A percentile compares a stretch with the other conserved stretches of the same genome.
Evolutionary conservation across 805 yeast species (phyloP).

Genomic region (Candida manassasensis): DNA sequence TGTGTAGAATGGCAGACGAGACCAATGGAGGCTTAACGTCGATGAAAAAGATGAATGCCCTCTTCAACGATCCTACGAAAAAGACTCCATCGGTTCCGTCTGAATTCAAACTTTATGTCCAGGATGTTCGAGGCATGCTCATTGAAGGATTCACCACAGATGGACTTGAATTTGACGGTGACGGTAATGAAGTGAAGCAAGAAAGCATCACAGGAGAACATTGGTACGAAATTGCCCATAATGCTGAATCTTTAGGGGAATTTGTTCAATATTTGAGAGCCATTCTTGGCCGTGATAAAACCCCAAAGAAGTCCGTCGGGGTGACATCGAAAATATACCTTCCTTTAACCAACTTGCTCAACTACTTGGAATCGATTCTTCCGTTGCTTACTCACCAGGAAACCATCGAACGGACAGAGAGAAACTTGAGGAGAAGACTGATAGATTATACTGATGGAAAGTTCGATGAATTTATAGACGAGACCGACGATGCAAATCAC

Average conservation of each 20-base stretch:
- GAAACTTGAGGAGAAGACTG: slow-evolving; percentile 15
- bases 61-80: slow-evolving; percentile 12
- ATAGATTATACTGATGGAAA: slow-evolving; percentile 18
- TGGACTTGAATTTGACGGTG: slow-evolving; percentile 32
- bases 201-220: slow-evolving; percentile 10
- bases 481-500: slow-evolving; percentile 7
- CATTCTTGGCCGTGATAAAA: slow-evolving; percentile 15
- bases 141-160: slow-evolving; percentile 20
- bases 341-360: slow-evolving; percentile 24
- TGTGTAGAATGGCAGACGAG: slow-evolving; percentile 32
- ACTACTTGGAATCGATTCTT: slow-evolving; percentile 23
- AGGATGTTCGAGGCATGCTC: slow-evolving; percentile 34
- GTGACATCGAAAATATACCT: slow-evolving; percentile 19
- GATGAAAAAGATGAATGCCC: slow-evolving; percentile 27
- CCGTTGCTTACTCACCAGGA: slow-evolving; percentile 27
- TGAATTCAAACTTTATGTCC: slow-evolving; percentile 36
- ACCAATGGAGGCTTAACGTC: slow-evolving; percentile 34
- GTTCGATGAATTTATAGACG: slow-evolving; percentile 12
- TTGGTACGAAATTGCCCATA: slow-evolving; percentile 37
- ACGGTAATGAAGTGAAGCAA: slow-evolving; percentile 24
- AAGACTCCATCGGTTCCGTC: slow-evolving; percentile 15
- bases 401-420: slow-evolving; percentile 6
- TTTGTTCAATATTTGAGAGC: slow-evolving; percentile 23
- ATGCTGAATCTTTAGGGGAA: slow-evolving; percentile 19
- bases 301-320: slow-evolving; percentile 7